A percentile compares a stretch with the other conserved stretches of the same genome.
Conservation (phyloP, 768 basidiomycete species). For the Lyophyllum atratum region DNA sequence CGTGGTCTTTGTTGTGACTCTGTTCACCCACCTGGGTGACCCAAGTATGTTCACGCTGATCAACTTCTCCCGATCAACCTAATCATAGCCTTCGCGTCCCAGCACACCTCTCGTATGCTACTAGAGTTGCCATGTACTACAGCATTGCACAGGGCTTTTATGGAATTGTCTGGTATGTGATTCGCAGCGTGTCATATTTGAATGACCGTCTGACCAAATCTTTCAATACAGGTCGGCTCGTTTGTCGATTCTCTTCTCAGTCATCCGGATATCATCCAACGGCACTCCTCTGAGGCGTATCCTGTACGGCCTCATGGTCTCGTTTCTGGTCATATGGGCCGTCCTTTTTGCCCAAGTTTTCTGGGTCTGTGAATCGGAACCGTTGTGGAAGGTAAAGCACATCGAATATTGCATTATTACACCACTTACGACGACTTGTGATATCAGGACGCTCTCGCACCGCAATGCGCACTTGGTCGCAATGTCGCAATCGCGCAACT, state of each 20-base stretch:
- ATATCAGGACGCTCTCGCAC: constrained; percentile 32
- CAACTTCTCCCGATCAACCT: no score
- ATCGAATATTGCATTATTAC: background rate
- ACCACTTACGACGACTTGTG: constrained; percentile 7
- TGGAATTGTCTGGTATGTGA: constrained; percentile 22
- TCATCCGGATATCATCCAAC: constrained; percentile 39
- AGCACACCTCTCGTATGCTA: constrained; percentile 15
- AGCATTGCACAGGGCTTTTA: constrained; percentile 21
- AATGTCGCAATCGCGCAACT: constrained; percentile 47
- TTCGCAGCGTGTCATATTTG: no score
- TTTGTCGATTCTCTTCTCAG: constrained; percentile 41
- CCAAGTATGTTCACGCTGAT: constrained; percentile 15
- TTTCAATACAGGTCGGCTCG: constrained; percentile 33
- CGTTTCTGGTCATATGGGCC: constrained; percentile 19
- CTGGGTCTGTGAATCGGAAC: constrained; percentile 30
- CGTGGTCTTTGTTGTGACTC: constrained; percentile 17
- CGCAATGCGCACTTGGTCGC: constrained; percentile 42
- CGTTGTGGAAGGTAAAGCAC: constrained; percentile 19
- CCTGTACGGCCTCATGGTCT: constrained; percentile 25
- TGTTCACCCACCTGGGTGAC: constrained; percentile 22
- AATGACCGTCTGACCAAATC: no score
- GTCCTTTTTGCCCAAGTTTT: constrained; percentile 39
- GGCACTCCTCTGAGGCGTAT: constrained; percentile 13
- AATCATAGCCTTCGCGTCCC: background rate
- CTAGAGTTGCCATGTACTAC: constrained; percentile 20